phyloP scores from a whole-genome alignment of 2,329 filamentous ascomycete species.

The Penicillium brasilianum region DNA sequence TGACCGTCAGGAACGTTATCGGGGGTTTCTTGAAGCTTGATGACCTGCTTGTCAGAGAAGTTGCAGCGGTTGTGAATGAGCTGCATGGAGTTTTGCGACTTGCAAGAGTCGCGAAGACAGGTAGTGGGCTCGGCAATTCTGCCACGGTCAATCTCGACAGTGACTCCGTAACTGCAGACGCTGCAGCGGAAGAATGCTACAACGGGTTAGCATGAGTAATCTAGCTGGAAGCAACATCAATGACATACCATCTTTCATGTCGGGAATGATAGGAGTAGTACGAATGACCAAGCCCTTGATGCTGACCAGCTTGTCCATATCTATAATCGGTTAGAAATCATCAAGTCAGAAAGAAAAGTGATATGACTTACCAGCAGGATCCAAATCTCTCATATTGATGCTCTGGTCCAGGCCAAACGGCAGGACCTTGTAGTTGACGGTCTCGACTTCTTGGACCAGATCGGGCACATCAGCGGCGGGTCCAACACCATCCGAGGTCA shows the following conservation, averaged over 20 bases:
- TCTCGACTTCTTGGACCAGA: slow-evolving; percentile 74
- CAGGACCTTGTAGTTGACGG: slow-evolving; percentile 80
- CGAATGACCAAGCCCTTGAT: slow-evolving; percentile 97
- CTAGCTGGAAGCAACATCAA: slow-evolving; percentile 1
- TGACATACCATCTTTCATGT: slow-evolving; percentile 84
- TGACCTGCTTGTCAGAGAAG: slow-evolving; percentile 97
- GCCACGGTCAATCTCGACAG: slow-evolving; percentile 90
- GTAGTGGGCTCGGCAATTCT: slow-evolving; percentile 93
- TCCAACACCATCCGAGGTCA: slow-evolving; percentile 28
- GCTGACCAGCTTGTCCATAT: slow-evolving; percentile 94
- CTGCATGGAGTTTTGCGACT: slow-evolving; percentile 93
- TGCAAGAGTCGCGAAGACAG: slow-evolving; percentile 82
- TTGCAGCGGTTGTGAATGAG: slow-evolving; percentile 94
- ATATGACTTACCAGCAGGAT: slow-evolving; percentile 71
- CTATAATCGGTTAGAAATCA: slow-evolving; percentile 44
- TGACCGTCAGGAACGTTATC: slow-evolving; percentile 94
- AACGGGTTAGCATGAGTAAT: not conserved
- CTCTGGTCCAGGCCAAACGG: slow-evolving; percentile 86
- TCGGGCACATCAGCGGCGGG: slow-evolving; percentile 64
- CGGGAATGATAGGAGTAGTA: slow-evolving; percentile 92
- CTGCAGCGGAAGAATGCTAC: slow-evolving; percentile 92
- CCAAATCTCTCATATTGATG: slow-evolving; percentile 90
- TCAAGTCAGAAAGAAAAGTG: not conserved
- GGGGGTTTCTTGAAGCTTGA: slow-evolving; percentile 97
- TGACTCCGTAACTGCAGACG: slow-evolving; percentile 87